Percentiles rank a stretch among this genome's conserved stretches.
Evolutionary conservation across 2,329 filamentous ascomycete species (phyloP).

Genomic region (Ophiosphaerella herpotricha): DNA sequence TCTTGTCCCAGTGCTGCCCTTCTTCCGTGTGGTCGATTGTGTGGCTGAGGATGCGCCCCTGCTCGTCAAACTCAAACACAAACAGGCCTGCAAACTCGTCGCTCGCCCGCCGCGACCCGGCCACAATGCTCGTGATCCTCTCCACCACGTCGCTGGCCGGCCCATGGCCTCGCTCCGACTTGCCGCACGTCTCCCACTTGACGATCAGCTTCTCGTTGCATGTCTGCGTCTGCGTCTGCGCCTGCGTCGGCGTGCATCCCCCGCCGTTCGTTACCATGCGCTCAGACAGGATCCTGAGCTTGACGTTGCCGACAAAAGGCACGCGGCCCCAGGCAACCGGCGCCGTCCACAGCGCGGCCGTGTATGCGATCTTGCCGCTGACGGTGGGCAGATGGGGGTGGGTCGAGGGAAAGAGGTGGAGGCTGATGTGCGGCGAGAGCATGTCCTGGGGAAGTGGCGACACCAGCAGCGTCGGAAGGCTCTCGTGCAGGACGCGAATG

Average conservation of each 20-base stretch:
- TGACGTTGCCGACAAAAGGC: slow-evolving; percentile 87
- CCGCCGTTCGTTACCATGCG: slow-evolving; percentile 72
- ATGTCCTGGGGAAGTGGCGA: slow-evolving; percentile 66
- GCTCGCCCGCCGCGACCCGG: slow-evolving; percentile 48
- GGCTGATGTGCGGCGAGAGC: slow-evolving; percentile 64
- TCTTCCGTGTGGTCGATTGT: slow-evolving; percentile 94
- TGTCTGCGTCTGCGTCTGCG: slow-evolving; percentile 34
- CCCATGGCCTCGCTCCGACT: slow-evolving; percentile 53
- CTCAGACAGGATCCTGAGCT: slow-evolving; percentile 84
- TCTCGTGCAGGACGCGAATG: slow-evolving; percentile 64
- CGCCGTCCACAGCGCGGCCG: slow-evolving; percentile 92
- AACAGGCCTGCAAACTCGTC: slow-evolving; percentile 90
- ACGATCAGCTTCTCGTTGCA: slow-evolving; percentile 83
- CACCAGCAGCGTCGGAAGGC: slow-evolving; percentile 64
- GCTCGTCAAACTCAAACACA: slow-evolving; percentile 90
- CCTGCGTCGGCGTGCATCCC: slow-evolving; percentile 21
- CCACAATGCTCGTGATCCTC: slow-evolving; percentile 61
- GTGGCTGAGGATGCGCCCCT: slow-evolving; percentile 82
- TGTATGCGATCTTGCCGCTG: slow-evolving; percentile 86
- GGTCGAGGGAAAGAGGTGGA: slow-evolving; percentile 71
- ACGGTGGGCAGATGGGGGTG: slow-evolving; percentile 92
- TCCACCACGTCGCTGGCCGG: slow-evolving; percentile 57
- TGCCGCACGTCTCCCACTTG: slow-evolving; percentile 77
- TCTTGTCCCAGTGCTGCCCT: slow-evolving; percentile 79
- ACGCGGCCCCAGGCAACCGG: slow-evolving; percentile 95